Evolutionary conservation across 1,284 basidiomycete genomes (phyloP).

Genomic region (Marasmius tenuissimus): DNA sequence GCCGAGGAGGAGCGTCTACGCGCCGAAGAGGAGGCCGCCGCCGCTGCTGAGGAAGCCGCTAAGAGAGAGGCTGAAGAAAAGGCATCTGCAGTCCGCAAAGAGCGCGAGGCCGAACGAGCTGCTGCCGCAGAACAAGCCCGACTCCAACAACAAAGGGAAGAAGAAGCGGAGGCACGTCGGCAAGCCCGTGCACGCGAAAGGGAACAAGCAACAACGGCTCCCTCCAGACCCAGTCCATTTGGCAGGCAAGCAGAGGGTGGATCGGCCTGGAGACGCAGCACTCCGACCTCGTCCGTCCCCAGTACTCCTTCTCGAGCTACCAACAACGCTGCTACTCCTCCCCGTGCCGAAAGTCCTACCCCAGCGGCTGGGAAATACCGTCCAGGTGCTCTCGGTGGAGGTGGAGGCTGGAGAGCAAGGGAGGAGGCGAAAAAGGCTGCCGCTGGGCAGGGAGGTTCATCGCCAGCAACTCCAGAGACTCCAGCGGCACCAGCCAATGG

Average conservation of each 20-base stretch:
- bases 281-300: conserved; percentile 33
- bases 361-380: conserved; percentile 41
- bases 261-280: conserved; percentile 39
- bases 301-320: conserved; percentile 32
- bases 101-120: conserved; percentile 68
- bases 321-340: conserved; percentile 31
- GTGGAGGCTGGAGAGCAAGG: conserved; percentile 57
- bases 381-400: conserved; percentile 39
- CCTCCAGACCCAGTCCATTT: conserved; percentile 19
- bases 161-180: conserved; percentile 13
- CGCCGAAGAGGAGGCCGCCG: conserved; percentile 52
- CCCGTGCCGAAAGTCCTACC: conserved; percentile 48
- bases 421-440: conserved; percentile 45
- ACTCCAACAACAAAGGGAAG: conserved; percentile 47
- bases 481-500: conserved; percentile 33
- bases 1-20: conserved; percentile 53
- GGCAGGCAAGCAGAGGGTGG: conserved; percentile 23
- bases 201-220: conserved; percentile 23
- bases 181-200: conserved; percentile 16
- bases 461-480: conserved; percentile 31
- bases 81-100: conserved; percentile 48
- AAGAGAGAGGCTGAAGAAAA: conserved; percentile 66
- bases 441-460: conserved; percentile 17
- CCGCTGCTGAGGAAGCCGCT: conserved; percentile 50
- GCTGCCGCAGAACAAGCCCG: conserved; percentile 19